Conservation (phyloP, 2,329 filamentous ascomycete genomes). For the Fusarium chuoi region DNA sequence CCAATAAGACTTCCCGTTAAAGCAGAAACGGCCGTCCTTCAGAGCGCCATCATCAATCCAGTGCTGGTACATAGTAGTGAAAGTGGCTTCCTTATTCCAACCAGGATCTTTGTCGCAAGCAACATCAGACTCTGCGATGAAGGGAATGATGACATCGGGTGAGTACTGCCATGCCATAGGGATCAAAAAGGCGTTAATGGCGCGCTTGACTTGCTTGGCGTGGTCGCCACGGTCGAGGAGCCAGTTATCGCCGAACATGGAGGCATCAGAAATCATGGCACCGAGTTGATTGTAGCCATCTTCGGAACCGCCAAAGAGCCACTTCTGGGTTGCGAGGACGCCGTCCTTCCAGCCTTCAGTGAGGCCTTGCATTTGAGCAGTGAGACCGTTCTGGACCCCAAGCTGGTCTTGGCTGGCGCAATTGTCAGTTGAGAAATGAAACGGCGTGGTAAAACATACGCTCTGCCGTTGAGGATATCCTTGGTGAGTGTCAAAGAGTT, state of each 20-base stretch:
- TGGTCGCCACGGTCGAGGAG: constrained; percentile 15
- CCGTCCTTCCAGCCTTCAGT: constrained; percentile 22
- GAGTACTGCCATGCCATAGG: constrained; percentile 27
- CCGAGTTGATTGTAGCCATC: constrained; percentile 14
- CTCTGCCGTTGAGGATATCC: constrained; percentile 11
- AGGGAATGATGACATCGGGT: constrained; percentile 12
- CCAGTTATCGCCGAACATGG: constrained; percentile 25
- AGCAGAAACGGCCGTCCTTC: constrained; percentile 8
- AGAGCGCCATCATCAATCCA: not conserved
- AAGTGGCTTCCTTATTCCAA: constrained; percentile 10
- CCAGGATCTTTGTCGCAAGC: constrained; percentile 20
- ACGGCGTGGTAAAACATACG: not conserved
- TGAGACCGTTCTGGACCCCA: constrained; percentile 20
- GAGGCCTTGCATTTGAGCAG: constrained; percentile 18
- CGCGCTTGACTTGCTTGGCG: constrained; percentile 14
- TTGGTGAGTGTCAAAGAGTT: constrained; percentile 22
- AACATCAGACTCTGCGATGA: constrained; percentile 17
- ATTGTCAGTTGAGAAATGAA: not conserved
- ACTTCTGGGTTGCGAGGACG: constrained; percentile 13
- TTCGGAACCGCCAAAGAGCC: constrained; percentile 16
- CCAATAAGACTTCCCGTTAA: constrained; percentile 15
- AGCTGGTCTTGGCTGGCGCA: constrained; percentile 4
- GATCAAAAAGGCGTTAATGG: constrained; percentile 21
- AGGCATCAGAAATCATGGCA: constrained; percentile 14
- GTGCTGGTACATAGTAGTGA: not conserved